Conservation (phyloP, 441 rosid genomes). For the Erodium moschatum region DNA sequence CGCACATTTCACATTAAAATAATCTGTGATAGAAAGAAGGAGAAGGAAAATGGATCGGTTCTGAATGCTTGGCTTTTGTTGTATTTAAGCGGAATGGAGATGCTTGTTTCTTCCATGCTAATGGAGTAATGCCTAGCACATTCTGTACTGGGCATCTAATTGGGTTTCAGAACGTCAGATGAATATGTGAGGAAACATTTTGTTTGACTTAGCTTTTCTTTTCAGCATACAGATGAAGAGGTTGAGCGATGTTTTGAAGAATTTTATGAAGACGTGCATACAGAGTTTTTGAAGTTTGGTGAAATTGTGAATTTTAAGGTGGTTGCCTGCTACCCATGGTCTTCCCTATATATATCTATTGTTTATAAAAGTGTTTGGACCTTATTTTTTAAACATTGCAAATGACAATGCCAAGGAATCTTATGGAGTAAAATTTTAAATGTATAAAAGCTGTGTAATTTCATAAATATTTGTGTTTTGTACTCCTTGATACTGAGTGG, state of each 20-base stretch:
- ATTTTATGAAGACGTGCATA: slow-evolving; percentile 94
- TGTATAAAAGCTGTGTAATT: neutral
- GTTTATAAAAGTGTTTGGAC: neutral
- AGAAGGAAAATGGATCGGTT: slow-evolving; percentile 12
- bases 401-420: neutral
- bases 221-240: slow-evolving; percentile 90
- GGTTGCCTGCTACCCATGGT: slow-evolving; percentile 20
- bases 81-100: slow-evolving; percentile 1
- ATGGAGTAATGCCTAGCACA: slow-evolving; percentile 5
- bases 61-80: neutral
- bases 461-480: neutral
- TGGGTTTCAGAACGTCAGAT: neutral
- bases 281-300: slow-evolving; percentile 88
- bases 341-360: neutral
- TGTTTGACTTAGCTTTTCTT: slow-evolving; percentile 22
- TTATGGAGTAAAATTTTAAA: neutral
- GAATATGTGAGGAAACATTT: slow-evolving; percentile 3
- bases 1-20: slow-evolving; percentile 14
- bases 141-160: neutral
- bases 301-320: slow-evolving; percentile 96
- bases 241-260: slow-evolving; percentile 72
- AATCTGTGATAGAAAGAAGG: slow-evolving; percentile 7
- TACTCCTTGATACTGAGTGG: neutral
- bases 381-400: neutral
- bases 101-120: neutral